Conservation (phyloP, 176 grass and related monocot species). For the Poa annua region DNA sequence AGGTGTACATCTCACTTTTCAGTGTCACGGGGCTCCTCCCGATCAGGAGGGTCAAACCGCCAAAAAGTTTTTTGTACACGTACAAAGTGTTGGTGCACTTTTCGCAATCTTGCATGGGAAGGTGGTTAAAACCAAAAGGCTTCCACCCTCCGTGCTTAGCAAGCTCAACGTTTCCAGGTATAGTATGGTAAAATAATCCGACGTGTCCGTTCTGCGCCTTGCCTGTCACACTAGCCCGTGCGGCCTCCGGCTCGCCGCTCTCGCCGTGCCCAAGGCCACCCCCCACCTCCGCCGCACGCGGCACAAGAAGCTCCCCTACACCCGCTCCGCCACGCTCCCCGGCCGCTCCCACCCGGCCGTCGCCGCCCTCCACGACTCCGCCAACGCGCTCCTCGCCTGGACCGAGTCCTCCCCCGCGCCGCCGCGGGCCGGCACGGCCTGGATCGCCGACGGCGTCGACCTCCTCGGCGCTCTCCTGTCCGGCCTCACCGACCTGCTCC, state of each 20-base stretch:
- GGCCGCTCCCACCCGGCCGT: constrained; percentile 68
- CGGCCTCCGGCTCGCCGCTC: constrained; percentile 32
- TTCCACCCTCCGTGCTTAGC: neutral
- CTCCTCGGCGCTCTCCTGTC: constrained; percentile 39
- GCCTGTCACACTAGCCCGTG: constrained; percentile 38
- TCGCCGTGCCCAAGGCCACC: constrained; percentile 35
- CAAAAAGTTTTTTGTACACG: constrained; percentile 8
- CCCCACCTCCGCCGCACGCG: constrained; percentile 40
- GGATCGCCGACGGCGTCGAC: constrained; percentile 41
- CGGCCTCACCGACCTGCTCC: constrained; percentile 43
- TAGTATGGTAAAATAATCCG: neutral
- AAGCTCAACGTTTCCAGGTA: neutral
- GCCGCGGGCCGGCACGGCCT: neutral
- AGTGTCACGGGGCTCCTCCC: neutral
- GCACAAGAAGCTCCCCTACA: constrained; percentile 54
- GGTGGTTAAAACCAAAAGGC: neutral
- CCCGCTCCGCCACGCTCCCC: constrained; percentile 56
- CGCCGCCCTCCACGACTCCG: constrained; percentile 48
- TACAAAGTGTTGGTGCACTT: neutral
- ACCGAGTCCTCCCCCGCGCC: constrained; percentile 1
- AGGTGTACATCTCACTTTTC: neutral
- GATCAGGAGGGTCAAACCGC: neutral
- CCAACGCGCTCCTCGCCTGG: constrained; percentile 38
- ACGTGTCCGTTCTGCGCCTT: constrained; percentile 23
- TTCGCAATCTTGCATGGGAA: neutral